phyloP scores from a whole-genome alignment of 2,329 filamentous ascomycete genomes.

The Dryadomyces sulphureus region DNA sequence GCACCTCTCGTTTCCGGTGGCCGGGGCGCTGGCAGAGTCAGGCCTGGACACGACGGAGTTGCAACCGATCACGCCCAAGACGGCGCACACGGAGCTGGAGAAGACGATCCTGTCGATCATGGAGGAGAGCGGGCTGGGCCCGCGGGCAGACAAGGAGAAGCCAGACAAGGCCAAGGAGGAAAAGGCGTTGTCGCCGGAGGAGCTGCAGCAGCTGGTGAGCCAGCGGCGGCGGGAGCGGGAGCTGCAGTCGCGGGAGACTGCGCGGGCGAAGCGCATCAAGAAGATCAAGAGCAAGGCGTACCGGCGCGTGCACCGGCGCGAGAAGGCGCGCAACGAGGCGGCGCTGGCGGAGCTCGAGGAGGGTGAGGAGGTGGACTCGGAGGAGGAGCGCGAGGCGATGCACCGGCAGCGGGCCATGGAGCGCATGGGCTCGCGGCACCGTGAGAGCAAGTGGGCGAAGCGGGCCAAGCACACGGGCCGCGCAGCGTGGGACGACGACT shows the following conservation, averaged over 20 bases:
- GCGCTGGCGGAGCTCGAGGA: conserved; percentile 39
- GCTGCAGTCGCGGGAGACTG: conserved; percentile 74
- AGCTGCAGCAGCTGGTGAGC: conserved; percentile 56
- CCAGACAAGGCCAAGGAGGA: conserved; percentile 22
- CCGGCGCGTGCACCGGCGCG: conserved; percentile 78
- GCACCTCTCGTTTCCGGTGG: conserved; percentile 74
- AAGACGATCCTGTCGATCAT: conserved; percentile 76
- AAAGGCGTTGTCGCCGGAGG: conserved; percentile 47
- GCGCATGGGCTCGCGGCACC: conserved; percentile 71
- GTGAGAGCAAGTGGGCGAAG: conserved; percentile 88
- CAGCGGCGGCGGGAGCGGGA: conserved; percentile 71
- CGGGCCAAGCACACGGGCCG: conserved; percentile 63
- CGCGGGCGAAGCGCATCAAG: conserved; percentile 82
- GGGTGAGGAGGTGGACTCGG: conserved; percentile 49
- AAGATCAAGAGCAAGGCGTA: conserved; percentile 99
- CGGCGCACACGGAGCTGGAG: conserved; percentile 68
- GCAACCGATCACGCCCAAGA: conserved; percentile 45
- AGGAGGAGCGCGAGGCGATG: conserved; percentile 46
- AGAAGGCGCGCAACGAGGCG: conserved; percentile 38
- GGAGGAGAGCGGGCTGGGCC: conserved; percentile 68
- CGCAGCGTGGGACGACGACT: conserved; percentile 79
- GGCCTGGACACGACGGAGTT: conserved; percentile 41
- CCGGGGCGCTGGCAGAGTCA: conserved; percentile 50
- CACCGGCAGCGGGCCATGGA: conserved; percentile 71
- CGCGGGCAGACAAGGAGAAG: conserved; percentile 26